These are phyloP conservation scores for Antarctomyces pellizariae DNA, from an alignment of 495 filamentous ascomycete genomes.

Conservation along the genomic window DNA sequence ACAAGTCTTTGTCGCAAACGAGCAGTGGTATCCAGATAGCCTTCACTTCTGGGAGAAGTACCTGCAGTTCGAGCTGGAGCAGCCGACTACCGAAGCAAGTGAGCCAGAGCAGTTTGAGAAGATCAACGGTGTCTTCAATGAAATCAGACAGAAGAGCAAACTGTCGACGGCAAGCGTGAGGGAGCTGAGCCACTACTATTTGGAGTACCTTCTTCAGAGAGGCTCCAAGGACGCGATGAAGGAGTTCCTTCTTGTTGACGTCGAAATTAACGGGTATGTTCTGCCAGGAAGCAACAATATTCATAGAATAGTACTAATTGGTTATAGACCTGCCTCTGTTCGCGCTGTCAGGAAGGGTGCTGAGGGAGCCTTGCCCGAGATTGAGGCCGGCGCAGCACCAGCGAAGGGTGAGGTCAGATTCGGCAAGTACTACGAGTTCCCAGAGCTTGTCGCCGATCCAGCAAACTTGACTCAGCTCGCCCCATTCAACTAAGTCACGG, in stretches of 20 bases:
- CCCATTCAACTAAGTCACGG: too few relatives aligned
- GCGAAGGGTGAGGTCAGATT: constrained; percentile 24
- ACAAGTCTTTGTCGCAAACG: constrained; percentile 58
- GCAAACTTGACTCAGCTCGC: too few relatives aligned
- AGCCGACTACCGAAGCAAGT: constrained; percentile 43
- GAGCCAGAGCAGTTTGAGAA: constrained; percentile 44
- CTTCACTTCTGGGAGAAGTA: constrained; percentile 84
- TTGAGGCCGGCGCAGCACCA: too few relatives aligned
- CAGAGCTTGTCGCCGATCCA: too few relatives aligned
- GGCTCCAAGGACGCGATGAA: constrained; percentile 68
- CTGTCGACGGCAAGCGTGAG: constrained; percentile 43
- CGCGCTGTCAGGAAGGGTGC: constrained; percentile 17
- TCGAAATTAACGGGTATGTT: constrained; percentile 62
- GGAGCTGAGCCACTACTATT: constrained; percentile 58
- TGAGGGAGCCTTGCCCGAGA: too few relatives aligned
- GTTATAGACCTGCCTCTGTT: constrained; percentile 26
- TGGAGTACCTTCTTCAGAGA: constrained; percentile 64
- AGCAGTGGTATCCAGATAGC: constrained; percentile 69
- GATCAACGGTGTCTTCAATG: constrained; percentile 60
- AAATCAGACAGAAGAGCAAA: constrained; percentile 51
- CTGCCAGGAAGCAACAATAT: not conserved
- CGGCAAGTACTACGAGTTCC: too few relatives aligned
- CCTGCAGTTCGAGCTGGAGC: constrained; percentile 71
- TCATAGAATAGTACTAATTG: constrained; percentile 5
- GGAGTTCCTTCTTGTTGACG: constrained; percentile 65